Evolutionary conservation across 1,284 basidiomycete genomes (phyloP).

Genomic region (Trichosporon asahii): DNA sequence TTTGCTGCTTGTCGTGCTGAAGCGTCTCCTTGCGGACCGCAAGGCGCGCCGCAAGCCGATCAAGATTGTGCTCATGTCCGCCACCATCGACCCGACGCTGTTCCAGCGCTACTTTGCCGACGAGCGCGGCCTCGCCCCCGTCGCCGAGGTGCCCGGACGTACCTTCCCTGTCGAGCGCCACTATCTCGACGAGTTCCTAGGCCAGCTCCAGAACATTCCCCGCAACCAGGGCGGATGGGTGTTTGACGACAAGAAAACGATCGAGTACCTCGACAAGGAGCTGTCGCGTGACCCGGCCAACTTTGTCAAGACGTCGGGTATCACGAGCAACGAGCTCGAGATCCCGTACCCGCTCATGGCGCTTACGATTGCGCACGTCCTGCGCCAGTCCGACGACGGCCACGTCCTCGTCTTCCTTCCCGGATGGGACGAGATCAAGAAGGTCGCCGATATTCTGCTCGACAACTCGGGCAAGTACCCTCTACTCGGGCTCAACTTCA

Average conservation of each 20-base stretch:
- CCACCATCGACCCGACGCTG: constrained; percentile 84
- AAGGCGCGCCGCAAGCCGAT: constrained; percentile 69
- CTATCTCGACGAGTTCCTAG: constrained; percentile 76
- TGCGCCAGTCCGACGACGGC: constrained; percentile 71
- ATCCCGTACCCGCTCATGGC: constrained; percentile 80
- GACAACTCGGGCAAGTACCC: constrained; percentile 54
- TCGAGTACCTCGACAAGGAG: constrained; percentile 72
- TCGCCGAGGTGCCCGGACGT: constrained; percentile 85
- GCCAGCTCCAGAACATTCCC: constrained; percentile 55
- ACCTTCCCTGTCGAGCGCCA: constrained; percentile 81
- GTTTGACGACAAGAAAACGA: constrained; percentile 66
- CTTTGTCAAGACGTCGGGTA: constrained; percentile 36
- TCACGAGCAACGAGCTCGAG: constrained; percentile 65
- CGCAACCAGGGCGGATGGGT: constrained; percentile 61
- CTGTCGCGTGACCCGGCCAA: constrained; percentile 53
- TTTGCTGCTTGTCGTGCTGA: constrained; percentile 83
- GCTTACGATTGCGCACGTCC: constrained; percentile 74
- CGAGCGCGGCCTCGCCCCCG: constrained; percentile 60
- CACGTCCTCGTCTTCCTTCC: constrained; percentile 80
- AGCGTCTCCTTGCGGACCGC: constrained; percentile 75
- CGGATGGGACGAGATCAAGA: constrained; percentile 72
- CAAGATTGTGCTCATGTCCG: constrained; percentile 92
- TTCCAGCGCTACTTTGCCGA: constrained; percentile 86
- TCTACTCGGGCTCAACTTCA: constrained; percentile 63
- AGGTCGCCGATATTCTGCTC: constrained; percentile 67